A percentile compares a stretch with the other conserved stretches of the same genome.
These are phyloP conservation scores for Microdochium trichocladiopsis DNA, from an alignment of 2,329 filamentous ascomycete genomes.

Conservation along the genomic window DNA sequence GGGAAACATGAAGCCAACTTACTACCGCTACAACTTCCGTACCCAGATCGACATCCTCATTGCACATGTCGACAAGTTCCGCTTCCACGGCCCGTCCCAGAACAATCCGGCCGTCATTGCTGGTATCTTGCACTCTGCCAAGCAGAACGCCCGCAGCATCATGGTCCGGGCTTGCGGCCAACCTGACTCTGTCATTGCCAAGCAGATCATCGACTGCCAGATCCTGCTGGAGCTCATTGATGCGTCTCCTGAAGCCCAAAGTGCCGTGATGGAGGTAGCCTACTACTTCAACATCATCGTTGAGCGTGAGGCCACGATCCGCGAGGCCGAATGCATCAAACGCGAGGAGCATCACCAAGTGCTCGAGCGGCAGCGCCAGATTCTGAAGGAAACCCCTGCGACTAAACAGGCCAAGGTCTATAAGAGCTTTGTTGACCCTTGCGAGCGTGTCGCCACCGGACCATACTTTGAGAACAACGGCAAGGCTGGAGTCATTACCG, in stretches of 20 bases:
- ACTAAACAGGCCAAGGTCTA: neutral
- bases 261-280: conserved; percentile 41
- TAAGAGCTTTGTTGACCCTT: neutral
- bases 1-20: conserved; percentile 46
- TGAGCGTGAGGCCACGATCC: conserved; percentile 31
- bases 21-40: conserved; percentile 53
- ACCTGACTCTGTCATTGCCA: conserved; percentile 49
- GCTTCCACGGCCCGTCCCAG: conserved; percentile 43
- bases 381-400: neutral
- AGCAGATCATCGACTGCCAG: conserved; percentile 48
- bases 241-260: conserved; percentile 28
- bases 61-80: conserved; percentile 43
- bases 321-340: neutral
- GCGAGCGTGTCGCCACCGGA: neutral
- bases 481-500: neutral
- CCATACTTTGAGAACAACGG: neutral
- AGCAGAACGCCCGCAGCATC: conserved; percentile 43
- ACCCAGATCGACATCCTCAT: conserved; percentile 50
- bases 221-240: conserved; percentile 42
- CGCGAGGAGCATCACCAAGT: neutral
- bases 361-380: neutral
- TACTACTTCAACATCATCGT: conserved; percentile 48
- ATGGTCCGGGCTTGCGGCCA: conserved; percentile 49
- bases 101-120: conserved; percentile 32
- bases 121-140: conserved; percentile 44